phyloP scores from a whole-genome alignment of 768 basidiomycete species.

The Boletus rufocinnamomeus region DNA sequence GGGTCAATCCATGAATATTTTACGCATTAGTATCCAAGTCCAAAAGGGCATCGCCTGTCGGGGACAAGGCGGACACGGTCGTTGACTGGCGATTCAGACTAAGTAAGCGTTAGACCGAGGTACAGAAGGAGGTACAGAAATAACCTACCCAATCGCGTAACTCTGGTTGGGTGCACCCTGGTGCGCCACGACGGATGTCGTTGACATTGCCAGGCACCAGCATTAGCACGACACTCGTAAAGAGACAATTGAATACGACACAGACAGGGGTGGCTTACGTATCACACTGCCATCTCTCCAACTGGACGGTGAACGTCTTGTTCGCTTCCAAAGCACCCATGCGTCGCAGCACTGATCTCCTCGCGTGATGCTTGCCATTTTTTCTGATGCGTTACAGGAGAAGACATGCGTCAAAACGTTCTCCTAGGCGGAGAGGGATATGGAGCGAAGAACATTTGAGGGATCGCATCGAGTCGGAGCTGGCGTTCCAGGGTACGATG shows the following conservation, averaged over 20 bases:
- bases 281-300: neutral
- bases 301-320: neutral
- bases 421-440: neutral
- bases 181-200: neutral
- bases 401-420: neutral
- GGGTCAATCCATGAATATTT: neutral
- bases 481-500: too few relatives aligned
- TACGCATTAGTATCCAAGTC: neutral
- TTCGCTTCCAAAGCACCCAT: neutral
- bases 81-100: neutral
- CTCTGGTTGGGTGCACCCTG: neutral
- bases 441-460: neutral
- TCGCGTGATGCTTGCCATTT: neutral
- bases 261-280: neutral
- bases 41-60: neutral
- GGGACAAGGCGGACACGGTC: neutral
- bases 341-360: neutral
- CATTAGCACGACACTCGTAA: neutral
- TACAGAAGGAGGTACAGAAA: too few relatives aligned
- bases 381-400: too few relatives aligned
- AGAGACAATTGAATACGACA: too few relatives aligned
- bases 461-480: conserved; percentile 18
- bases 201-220: neutral
- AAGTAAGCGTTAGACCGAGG: too few relatives aligned
- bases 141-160: neutral